Evolutionary conservation across 805 yeast genomes (phyloP), one percentile per base, ranked within the genome.

Genomic region (Lipomyces sp.): DNA sequence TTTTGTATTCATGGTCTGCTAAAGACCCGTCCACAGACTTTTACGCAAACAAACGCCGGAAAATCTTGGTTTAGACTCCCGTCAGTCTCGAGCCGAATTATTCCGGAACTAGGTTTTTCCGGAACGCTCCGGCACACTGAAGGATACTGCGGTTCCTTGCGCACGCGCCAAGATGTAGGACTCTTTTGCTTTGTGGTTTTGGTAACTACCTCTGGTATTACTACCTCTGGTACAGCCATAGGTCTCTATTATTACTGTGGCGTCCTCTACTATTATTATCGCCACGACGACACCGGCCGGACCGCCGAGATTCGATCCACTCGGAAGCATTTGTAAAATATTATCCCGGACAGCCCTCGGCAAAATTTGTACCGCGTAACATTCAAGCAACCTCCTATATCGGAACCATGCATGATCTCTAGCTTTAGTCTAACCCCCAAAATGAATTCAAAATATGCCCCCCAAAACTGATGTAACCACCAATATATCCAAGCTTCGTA

Each of bases 61-160:
- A 24, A 24, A n/a, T 5, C 0, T 15, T 42, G 48, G 6, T 2
- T 24, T 18, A 42, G 7, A 7, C 24, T 2, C 7, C 8, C 5
- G 24, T 15, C 18, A 15, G n/a, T 7, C 24, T 6, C 8, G 4
- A 4, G 48, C n/a, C 48, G 48, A 24, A 42, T 11, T 5, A 42
- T 42, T 42, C n/a, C 48, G 48, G 48, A 42, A 42, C n/a, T 15
- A n/a, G n/a, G n/a, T 42, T 42, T 15, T 42, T 42, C 48, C 48
- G 48, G 8, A 2, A 15, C 8, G n/a, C 48, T 42, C 5, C 18
- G 18, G 48, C 48, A 13, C 24, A 13, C 15, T 7, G 48, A 5
- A 42, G n/a, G 15, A 10, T 18, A n/a, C 18, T 8, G 24, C 2
- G 15, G 8, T 10, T 24, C 24, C 10, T 2, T 6, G 48, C 48